Evolutionary conservation across 129 eudicot genomes (phyloP).

Genomic region (Dittrichia graveolens): DNA sequence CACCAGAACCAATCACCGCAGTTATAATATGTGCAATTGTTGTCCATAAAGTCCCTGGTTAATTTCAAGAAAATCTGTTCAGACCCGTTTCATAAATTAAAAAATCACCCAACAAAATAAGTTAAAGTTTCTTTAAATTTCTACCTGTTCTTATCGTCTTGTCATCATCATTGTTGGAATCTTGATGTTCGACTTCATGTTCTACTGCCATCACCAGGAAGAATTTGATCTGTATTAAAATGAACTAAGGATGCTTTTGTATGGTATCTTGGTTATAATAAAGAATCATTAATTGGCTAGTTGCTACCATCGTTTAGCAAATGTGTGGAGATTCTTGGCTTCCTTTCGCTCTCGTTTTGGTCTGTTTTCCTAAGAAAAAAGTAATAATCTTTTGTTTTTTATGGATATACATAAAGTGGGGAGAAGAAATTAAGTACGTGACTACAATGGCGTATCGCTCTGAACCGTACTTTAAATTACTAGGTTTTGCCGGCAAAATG

Average conservation of each 20-base stretch:
- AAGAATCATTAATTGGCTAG: neutral
- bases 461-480: neutral
- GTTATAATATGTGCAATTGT: conserved; percentile 62
- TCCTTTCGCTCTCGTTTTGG: conserved; percentile 16
- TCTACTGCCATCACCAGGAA: conserved; percentile 28
- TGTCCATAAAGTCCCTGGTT: conserved; percentile 56
- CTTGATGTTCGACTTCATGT: neutral
- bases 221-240: neutral
- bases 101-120: neutral
- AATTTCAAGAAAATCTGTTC: neutral
- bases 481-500: neutral
- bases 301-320: conserved; percentile 21
- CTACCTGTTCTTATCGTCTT: conserved; percentile 41
- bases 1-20: conserved; percentile 73
- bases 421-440: neutral
- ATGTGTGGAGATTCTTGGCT: conserved; percentile 9
- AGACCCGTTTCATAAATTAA: neutral
- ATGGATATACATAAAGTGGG: neutral
- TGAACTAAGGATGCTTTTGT: neutral
- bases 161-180: conserved; percentile 17
- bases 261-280: neutral
- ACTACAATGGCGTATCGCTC: neutral
- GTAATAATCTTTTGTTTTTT: neutral
- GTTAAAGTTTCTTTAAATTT: neutral
- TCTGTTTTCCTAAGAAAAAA: neutral